Conservation (phyloP, 2,329 filamentous ascomycete genomes). For the Colletotrichum liaoningense region DNA sequence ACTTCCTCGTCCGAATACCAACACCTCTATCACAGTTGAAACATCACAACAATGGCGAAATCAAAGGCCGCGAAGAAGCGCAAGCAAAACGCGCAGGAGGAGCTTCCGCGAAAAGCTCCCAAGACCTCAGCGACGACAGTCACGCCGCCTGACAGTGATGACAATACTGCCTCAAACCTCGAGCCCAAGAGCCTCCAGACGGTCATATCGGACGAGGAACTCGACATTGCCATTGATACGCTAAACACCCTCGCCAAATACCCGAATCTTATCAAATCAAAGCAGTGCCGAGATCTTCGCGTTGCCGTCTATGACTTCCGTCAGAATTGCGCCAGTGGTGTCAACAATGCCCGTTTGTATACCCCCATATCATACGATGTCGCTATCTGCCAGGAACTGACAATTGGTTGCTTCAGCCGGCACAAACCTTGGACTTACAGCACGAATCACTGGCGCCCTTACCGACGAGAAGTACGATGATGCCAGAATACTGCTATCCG, state of each 20-base stretch:
- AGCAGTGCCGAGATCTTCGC: slow-evolving; percentile 74
- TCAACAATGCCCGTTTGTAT: slow-evolving; percentile 64
- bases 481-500: slow-evolving; percentile 73
- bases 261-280: slow-evolving; percentile 74
- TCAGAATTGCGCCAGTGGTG: slow-evolving; percentile 74
- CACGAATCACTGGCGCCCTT: slow-evolving; percentile 73
- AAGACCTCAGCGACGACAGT: slow-evolving; percentile 51
- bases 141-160: slow-evolving; percentile 42
- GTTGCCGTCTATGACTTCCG: slow-evolving; percentile 77
- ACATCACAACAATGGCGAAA: slow-evolving; percentile 47
- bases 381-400: neutral
- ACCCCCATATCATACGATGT: neutral
- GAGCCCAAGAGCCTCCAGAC: slow-evolving; percentile 64
- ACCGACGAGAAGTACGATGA: slow-evolving; percentile 74
- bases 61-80: slow-evolving; percentile 56
- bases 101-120: slow-evolving; percentile 49
- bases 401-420: neutral
- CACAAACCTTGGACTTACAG: slow-evolving; percentile 67
- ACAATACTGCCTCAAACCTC: slow-evolving; percentile 44
- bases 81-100: slow-evolving; percentile 53
- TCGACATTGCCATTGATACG: slow-evolving; percentile 76
- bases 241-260: slow-evolving; percentile 68
- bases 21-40: neutral
- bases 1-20: neutral
- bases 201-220: slow-evolving; percentile 71